Conservation (phyloP, 352 stramenopile genomes). For the Pythium apleroticum region DNA sequence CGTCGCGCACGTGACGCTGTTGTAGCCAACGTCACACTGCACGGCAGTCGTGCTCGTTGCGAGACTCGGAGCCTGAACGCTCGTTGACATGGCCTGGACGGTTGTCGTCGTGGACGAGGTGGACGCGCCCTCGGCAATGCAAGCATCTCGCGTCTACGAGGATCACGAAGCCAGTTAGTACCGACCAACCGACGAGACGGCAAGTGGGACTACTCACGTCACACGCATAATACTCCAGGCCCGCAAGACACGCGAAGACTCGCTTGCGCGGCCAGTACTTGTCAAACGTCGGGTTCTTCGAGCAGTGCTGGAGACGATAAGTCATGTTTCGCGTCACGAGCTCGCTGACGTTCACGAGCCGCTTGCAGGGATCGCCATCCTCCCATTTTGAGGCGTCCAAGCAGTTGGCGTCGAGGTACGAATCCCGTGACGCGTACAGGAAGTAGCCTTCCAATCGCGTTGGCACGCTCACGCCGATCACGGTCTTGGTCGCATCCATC, state of each 20-base stretch:
- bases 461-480: slow-evolving; percentile 45
- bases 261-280: slow-evolving; percentile 54
- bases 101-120: not conserved
- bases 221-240: slow-evolving; percentile 60
- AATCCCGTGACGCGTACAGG: slow-evolving; percentile 38
- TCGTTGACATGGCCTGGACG: not conserved
- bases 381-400: slow-evolving; percentile 39
- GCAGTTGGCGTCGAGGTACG: slow-evolving; percentile 42
- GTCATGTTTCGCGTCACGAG: slow-evolving; percentile 24
- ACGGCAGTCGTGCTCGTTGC: slow-evolving; percentile 3
- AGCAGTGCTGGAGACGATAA: slow-evolving; percentile 47
- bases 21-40: slow-evolving; percentile 55
- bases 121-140: slow-evolving; percentile 3
- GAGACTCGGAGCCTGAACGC: not conserved
- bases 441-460: slow-evolving; percentile 47
- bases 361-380: slow-evolving; percentile 48
- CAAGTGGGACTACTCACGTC: slow-evolving; percentile 36
- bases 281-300: slow-evolving; percentile 35
- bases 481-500: slow-evolving; percentile 30
- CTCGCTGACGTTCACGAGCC: slow-evolving; percentile 17
- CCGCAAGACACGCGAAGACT: slow-evolving; percentile 60
- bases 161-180: not conserved
- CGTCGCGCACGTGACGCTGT: slow-evolving; percentile 47
- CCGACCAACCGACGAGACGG: too few species aligned
- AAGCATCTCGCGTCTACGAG: slow-evolving; percentile 21